Evolutionary conservation across 352 stramenopile species (phyloP).

Genomic region (Aphanomyces invadans): DNA sequence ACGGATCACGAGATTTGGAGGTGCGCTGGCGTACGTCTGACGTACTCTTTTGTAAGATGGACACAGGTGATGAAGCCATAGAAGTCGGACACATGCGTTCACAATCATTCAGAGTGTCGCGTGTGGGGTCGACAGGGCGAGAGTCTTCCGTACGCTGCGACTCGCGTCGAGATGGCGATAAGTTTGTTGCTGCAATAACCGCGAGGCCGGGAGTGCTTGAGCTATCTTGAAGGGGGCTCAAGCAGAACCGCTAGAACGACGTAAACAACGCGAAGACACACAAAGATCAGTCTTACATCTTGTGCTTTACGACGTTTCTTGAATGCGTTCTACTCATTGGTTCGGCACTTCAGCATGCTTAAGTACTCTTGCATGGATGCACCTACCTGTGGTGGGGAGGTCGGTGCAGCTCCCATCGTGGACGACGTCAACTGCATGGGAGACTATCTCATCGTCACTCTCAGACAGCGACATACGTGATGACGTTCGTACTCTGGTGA

Average conservation of each 20-base stretch:
- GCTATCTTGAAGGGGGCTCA: not conserved
- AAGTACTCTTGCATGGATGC: too few relatives aligned
- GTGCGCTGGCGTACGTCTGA: not conserved
- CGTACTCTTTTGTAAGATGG: not conserved
- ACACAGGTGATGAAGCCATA: not conserved
- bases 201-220: not conserved
- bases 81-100: not conserved
- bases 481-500: not conserved
- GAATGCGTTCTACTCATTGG: conserved; percentile 2
- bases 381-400: not conserved
- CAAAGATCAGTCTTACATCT: conserved; percentile 12
- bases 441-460: not conserved
- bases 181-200: not conserved
- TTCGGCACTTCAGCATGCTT: too few relatives aligned
- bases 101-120: not conserved
- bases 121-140: not conserved
- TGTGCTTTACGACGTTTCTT: conserved; percentile 24
- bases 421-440: not conserved
- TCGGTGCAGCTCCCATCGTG: not conserved
- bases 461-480: too few relatives aligned
- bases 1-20: not conserved
- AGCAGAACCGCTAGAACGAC: conserved; percentile 3
- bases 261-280: not conserved
- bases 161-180: not conserved
- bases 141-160: not conserved